Conservation (phyloP, 1,284 basidiomycete genomes). For the Apiotrichum montevideense region DNA sequence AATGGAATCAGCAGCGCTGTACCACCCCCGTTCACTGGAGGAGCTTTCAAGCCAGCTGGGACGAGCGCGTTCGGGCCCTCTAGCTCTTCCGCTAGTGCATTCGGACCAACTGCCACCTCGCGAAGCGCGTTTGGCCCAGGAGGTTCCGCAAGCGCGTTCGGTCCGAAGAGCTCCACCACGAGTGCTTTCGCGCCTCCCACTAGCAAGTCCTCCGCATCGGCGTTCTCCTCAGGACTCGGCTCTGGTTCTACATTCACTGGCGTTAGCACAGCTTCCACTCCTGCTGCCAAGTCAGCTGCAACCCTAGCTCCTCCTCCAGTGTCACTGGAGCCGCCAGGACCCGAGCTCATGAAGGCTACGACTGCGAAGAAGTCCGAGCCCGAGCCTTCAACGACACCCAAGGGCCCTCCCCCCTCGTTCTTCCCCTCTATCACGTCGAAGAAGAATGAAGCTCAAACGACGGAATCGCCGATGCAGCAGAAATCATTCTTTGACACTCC, state of each 20-base stretch:
- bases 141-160: no score
- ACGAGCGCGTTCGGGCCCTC: not conserved
- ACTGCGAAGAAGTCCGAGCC: not conserved
- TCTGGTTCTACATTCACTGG: no score
- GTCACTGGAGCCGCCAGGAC: not conserved
- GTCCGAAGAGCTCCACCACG: not conserved
- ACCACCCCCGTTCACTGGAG: not conserved
- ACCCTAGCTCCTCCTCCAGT: no score
- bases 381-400: not conserved
- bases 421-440: not conserved
- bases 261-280: no score
- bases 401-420: not conserved
- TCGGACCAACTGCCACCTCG: no score
- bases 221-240: no score
- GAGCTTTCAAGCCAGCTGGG: not conserved
- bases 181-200: not conserved
- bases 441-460: not conserved
- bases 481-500: not conserved
- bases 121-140: no score
- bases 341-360: not conserved
- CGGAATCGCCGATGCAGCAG: not conserved
- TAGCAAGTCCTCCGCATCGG: not conserved
- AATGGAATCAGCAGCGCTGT: not conserved
- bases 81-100: no score
- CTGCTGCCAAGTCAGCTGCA: not conserved